These are phyloP conservation scores for Xylariaceae sp. DNA, from an alignment of 2,329 filamentous ascomycete species.

Conservation along the genomic window DNA sequence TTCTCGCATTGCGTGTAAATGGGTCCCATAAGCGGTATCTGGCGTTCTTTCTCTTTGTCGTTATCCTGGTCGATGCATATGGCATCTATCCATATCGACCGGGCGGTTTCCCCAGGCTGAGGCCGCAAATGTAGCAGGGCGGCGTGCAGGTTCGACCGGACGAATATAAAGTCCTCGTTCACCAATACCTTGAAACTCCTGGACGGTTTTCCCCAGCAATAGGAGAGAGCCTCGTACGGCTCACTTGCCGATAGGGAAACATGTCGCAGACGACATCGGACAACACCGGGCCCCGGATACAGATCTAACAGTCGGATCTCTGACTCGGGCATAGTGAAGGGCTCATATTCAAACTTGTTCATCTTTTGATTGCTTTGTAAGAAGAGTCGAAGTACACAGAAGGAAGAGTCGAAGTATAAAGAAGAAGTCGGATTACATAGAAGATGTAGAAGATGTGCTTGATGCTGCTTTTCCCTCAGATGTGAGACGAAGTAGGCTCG, in stretches of 20 bases:
- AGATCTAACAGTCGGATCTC: background rate
- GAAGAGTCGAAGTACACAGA: background rate
- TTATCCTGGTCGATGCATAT: background rate
- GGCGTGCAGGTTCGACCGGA: background rate
- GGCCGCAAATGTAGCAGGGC: background rate
- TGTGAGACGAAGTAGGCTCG: no score
- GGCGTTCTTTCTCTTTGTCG: background rate
- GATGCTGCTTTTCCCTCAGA: no score
- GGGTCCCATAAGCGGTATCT: background rate
- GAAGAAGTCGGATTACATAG: no score
- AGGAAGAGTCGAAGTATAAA: no score
- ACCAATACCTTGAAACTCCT: background rate
- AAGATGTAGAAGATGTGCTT: no score
- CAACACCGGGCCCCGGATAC: background rate
- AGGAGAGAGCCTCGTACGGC: background rate
- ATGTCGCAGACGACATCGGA: background rate
- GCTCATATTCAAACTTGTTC: constrained; percentile 1
- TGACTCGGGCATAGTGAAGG: background rate
- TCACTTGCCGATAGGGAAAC: background rate
- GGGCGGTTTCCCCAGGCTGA: background rate
- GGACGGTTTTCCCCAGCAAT: background rate
- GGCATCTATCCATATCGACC: constrained; percentile 1
- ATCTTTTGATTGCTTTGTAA: background rate
- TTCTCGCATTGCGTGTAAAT: background rate
- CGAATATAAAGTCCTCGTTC: background rate